phyloP scores from a whole-genome alignment of 768 basidiomycete genomes.

The Lanmaoa pseudosensibilis region DNA sequence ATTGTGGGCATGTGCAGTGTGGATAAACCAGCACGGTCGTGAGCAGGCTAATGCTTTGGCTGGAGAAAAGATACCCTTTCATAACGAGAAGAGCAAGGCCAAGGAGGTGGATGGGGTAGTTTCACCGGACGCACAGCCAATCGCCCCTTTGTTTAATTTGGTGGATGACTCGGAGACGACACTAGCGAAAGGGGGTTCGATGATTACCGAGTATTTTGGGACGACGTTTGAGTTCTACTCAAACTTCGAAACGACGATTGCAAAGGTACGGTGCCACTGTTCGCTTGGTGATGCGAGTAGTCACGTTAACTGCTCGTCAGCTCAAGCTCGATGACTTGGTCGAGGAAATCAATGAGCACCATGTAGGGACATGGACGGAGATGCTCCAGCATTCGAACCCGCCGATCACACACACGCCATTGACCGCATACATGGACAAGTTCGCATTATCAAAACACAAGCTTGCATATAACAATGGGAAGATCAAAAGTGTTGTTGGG shows the following conservation, averaged over 20 bases:
- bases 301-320: constrained; percentile 33
- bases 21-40: constrained; percentile 69
- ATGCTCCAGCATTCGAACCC: constrained; percentile 74
- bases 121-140: constrained; percentile 52
- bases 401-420: constrained; percentile 66
- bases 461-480: constrained; percentile 66
- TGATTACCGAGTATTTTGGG: constrained; percentile 69
- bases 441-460: constrained; percentile 68
- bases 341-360: constrained; percentile 83
- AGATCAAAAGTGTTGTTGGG: constrained; percentile 71
- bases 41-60: constrained; percentile 62
- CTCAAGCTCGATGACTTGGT: constrained; percentile 66
- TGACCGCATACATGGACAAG: constrained; percentile 79
- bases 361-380: constrained; percentile 79
- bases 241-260: constrained; percentile 60
- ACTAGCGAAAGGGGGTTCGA: constrained; percentile 61
- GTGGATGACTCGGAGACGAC: constrained; percentile 79
- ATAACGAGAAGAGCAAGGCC: constrained; percentile 68
- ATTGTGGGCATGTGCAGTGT: constrained; percentile 71
- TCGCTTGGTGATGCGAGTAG: neutral
- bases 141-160: constrained; percentile 82
- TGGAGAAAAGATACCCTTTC: constrained; percentile 33
- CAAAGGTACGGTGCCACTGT: constrained; percentile 49
- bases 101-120: constrained; percentile 63
- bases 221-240: constrained; percentile 83